These are phyloP conservation scores for Sanguinoderma infundibulare DNA, from an alignment of 1,284 basidiomycete species.

Conservation along the genomic window DNA sequence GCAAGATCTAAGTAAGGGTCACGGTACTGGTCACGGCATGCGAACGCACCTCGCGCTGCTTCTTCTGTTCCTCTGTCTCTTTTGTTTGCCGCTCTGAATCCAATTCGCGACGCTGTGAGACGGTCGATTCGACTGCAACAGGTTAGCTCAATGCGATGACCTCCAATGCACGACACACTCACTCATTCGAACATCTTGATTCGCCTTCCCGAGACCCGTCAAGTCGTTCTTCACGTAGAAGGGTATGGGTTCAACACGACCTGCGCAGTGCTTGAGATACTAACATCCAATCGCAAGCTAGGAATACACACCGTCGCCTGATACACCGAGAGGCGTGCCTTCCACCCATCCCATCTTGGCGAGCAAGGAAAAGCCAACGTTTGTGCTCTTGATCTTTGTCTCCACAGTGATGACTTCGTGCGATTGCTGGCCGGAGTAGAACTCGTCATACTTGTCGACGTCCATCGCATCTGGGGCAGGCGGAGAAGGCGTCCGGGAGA, in stretches of 20 bases:
- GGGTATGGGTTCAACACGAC: slow-evolving; percentile 79
- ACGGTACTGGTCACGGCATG: not conserved
- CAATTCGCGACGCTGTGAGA: slow-evolving; percentile 75
- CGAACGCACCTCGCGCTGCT: slow-evolving; percentile 62
- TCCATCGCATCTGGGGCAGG: slow-evolving; percentile 51
- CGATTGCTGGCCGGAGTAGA: slow-evolving; percentile 46
- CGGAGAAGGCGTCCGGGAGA: slow-evolving; percentile 72
- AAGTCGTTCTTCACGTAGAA: slow-evolving; percentile 78
- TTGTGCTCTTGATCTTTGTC: slow-evolving; percentile 74
- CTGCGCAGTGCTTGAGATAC: slow-evolving; percentile 41
- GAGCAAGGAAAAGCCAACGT: slow-evolving; percentile 80
- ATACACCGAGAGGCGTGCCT: slow-evolving; percentile 76
- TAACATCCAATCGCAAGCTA: not conserved
- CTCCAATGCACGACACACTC: slow-evolving; percentile 3
- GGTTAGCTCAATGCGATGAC: not conserved
- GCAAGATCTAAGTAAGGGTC: not conserved
- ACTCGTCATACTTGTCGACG: slow-evolving; percentile 73
- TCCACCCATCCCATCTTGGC: slow-evolving; percentile 82
- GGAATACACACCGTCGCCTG: slow-evolving; percentile 62
- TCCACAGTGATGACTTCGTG: slow-evolving; percentile 76
- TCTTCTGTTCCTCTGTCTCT: slow-evolving; percentile 77
- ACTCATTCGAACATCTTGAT: slow-evolving; percentile 75
- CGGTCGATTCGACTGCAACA: slow-evolving; percentile 65
- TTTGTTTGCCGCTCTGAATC: slow-evolving; percentile 80
- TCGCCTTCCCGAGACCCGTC: slow-evolving; percentile 77